Conservation (phyloP, 225 moss, liverwort and hornwort genomes). For the Polytrichum formosum region DNA sequence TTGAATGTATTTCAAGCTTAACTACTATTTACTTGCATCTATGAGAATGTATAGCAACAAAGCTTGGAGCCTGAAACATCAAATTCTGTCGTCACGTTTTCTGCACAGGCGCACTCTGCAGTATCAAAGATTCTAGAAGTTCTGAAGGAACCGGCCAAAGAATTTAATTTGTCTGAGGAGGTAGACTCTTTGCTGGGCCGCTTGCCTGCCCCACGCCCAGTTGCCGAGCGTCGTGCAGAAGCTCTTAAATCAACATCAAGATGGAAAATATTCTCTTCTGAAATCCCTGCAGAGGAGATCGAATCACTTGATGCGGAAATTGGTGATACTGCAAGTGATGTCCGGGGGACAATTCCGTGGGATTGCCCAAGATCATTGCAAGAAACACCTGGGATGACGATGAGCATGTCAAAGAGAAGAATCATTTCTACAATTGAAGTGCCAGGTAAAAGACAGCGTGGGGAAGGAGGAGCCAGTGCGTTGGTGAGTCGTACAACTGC, state of each 20-base stretch:
- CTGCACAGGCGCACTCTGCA: constrained; percentile 39
- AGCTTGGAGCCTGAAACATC: no score
- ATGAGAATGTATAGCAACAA: no score
- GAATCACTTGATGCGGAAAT: constrained; percentile 28
- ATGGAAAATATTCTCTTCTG: constrained; percentile 26
- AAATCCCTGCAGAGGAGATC: constrained; percentile 30
- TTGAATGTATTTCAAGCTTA: no score
- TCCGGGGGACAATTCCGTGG: constrained; percentile 69
- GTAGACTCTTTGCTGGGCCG: constrained; percentile 34
- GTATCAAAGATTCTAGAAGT: constrained; percentile 38
- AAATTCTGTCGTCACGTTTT: background rate
- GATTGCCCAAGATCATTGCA: constrained; percentile 67
- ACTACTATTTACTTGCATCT: no score
- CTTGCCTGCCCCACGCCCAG: constrained; percentile 46
- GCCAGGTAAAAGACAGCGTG: constrained; percentile 73
- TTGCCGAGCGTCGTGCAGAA: constrained; percentile 53
- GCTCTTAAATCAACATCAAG: constrained; percentile 38
- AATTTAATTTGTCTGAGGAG: constrained; percentile 35
- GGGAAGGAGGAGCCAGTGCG: constrained; percentile 46
- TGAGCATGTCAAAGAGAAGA: constrained; percentile 71
- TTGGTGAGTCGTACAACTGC: constrained; percentile 47
- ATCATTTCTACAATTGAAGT: constrained; percentile 69
- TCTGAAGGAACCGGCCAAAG: constrained; percentile 27
- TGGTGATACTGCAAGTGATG: constrained; percentile 37
- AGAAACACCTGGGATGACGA: constrained; percentile 57